Conservation (phyloP, 2,329 filamentous ascomycete species). For the Calycina herbarum region DNA sequence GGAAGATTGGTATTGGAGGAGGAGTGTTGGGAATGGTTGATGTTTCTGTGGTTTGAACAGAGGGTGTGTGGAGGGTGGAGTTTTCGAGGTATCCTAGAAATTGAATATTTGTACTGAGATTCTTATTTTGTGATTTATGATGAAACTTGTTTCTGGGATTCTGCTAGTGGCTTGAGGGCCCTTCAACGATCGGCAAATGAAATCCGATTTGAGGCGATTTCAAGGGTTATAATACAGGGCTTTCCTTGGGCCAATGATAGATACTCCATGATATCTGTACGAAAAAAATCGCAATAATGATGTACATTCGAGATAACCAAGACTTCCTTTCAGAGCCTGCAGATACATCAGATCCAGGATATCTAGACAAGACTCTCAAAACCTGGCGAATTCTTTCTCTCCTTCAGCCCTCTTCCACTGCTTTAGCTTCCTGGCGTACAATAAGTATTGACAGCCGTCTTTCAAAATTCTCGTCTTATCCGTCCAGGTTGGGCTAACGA, state of each 20-base stretch:
- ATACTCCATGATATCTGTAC: not conserved
- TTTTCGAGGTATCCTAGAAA: not conserved
- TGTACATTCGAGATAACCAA: not conserved
- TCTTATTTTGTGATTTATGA: not conserved
- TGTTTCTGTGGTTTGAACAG: not conserved
- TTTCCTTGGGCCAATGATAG: not conserved
- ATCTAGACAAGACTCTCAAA: not conserved
- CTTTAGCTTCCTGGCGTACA: not conserved
- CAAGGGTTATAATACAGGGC: not conserved
- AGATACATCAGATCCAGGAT: not conserved
- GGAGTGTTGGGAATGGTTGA: slow-evolving; percentile 15
- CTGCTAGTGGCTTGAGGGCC: not conserved
- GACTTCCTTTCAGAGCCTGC: too few species aligned
- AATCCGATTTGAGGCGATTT: not conserved
- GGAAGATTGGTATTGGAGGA: slow-evolving; percentile 24
- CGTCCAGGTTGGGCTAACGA: not conserved
- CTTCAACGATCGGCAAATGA: not conserved
- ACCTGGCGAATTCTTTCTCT: not conserved
- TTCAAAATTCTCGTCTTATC: not conserved
- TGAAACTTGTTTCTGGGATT: not conserved
- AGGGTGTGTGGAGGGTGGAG: not conserved
- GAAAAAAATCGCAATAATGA: not conserved
- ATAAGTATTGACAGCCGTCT: not conserved
- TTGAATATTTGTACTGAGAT: not conserved
- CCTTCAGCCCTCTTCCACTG: not conserved